phyloP scores from a whole-genome alignment of 2,329 filamentous ascomycete genomes.

The Beauveria australis region DNA sequence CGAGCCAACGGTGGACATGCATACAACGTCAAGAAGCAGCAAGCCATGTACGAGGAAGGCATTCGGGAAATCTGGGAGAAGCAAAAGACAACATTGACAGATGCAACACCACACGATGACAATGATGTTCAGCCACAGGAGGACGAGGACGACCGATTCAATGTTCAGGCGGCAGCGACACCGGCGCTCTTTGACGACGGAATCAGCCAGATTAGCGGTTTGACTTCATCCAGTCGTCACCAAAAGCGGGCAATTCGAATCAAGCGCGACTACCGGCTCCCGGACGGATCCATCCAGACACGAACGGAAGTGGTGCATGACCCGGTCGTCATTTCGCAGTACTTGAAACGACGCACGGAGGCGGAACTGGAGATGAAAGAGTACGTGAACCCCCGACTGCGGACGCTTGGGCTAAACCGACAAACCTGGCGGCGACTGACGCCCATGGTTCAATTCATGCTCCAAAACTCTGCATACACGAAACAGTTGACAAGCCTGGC shows the following conservation, averaged over 20 bases:
- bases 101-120: slow-evolving; percentile 59
- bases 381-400: slow-evolving; percentile 37
- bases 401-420: neutral
- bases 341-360: slow-evolving; percentile 68
- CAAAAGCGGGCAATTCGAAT: slow-evolving; percentile 65
- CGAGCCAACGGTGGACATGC: slow-evolving; percentile 88
- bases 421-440: neutral
- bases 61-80: slow-evolving; percentile 90
- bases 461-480: neutral
- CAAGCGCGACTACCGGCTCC: slow-evolving; percentile 47
- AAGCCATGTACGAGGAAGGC: slow-evolving; percentile 82
- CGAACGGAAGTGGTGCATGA: slow-evolving; percentile 67
- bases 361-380: slow-evolving; percentile 65
- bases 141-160: slow-evolving; percentile 60
- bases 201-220: slow-evolving; percentile 66
- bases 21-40: slow-evolving; percentile 94
- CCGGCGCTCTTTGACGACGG: slow-evolving; percentile 70
- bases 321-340: slow-evolving; percentile 79
- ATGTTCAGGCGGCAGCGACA: slow-evolving; percentile 61
- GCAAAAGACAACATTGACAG: slow-evolving; percentile 71
- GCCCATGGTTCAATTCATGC: neutral
- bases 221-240: slow-evolving; percentile 56
- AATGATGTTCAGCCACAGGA: slow-evolving; percentile 50
- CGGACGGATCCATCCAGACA: slow-evolving; percentile 46
- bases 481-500: neutral